Conservation (phyloP, 306 rosid species). For the Begonia peltatifolia region DNA sequence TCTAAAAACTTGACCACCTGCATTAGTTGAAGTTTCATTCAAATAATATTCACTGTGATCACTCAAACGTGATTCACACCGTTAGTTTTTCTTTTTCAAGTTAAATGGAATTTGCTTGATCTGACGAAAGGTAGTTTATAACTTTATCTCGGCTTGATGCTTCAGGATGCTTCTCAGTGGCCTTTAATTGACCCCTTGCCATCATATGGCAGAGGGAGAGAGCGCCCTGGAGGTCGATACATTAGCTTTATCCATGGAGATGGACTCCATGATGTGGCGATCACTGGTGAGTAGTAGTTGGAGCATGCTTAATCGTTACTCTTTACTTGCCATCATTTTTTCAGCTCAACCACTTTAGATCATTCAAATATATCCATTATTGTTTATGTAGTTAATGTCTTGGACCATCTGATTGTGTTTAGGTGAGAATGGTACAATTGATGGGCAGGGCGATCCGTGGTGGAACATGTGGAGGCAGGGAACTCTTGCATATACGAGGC, state of each 20-base stretch:
- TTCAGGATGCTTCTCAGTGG: conserved; percentile 58
- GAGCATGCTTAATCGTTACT: background rate
- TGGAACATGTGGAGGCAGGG: conserved; percentile 97
- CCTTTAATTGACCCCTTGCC: conserved; percentile 82
- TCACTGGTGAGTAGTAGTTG: conserved; percentile 48
- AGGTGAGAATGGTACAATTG: conserved; percentile 89
- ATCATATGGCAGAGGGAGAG: conserved; percentile 94
- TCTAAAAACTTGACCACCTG: too few relatives aligned
- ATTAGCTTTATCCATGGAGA: conserved; percentile 69
- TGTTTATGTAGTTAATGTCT: too few relatives aligned
- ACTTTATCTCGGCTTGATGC: conserved; percentile 6
- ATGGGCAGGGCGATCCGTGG: conserved; percentile 87
- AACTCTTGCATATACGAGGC: conserved; percentile 78
- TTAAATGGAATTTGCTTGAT: too few relatives aligned
- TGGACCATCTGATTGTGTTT: too few relatives aligned
- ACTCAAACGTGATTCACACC: too few relatives aligned
- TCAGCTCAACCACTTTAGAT: background rate
- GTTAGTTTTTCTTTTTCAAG: too few relatives aligned
- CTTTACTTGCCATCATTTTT: background rate
- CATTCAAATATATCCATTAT: too few relatives aligned
- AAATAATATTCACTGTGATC: too few relatives aligned
- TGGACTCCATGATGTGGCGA: conserved; percentile 55
- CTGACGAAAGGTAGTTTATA: too few relatives aligned
- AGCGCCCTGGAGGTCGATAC: conserved; percentile 76
- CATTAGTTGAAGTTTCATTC: too few relatives aligned